Evolutionary conservation across 176 grass and related monocot genomes (phyloP).

Genomic region (Musa beccarii): DNA sequence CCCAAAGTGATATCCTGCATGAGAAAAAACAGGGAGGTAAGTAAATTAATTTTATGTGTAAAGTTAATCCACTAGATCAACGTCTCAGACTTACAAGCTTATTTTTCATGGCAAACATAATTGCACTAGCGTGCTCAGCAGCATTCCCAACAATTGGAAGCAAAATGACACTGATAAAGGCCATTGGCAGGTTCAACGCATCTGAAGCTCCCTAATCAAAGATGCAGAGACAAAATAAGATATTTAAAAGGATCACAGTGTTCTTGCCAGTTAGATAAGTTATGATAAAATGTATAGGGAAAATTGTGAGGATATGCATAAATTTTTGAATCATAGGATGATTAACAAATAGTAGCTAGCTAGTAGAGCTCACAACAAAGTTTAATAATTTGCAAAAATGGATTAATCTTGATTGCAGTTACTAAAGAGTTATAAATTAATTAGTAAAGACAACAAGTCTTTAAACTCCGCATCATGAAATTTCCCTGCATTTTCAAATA

Average conservation of each 20-base stretch:
- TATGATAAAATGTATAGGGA: no score
- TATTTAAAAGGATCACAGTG: not conserved
- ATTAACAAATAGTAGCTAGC: not conserved
- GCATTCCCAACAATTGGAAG: constrained; percentile 96
- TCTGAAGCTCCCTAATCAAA: constrained; percentile 75
- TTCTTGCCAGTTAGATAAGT: not conserved
- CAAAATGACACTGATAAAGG: constrained; percentile 97
- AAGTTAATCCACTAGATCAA: not conserved
- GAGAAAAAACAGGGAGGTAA: constrained; percentile 20
- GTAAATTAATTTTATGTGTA: not conserved
- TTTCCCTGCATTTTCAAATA: not conserved
- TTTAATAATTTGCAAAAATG: not conserved
- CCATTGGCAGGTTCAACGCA: constrained; percentile 73
- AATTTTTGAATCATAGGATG: not conserved
- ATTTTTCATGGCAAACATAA: constrained; percentile 99
- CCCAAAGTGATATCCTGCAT: constrained; percentile 88
- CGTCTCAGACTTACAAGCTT: constrained; percentile 59
- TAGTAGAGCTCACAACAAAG: no score
- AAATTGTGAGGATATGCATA: no score
- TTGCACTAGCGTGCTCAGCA: constrained; percentile 92
- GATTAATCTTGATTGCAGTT: not conserved
- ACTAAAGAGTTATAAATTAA: not conserved
- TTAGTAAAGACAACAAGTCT: not conserved
- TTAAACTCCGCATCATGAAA: not conserved
- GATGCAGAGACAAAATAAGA: constrained; percentile 8